A percentile compares a stretch with the other conserved stretches of the same genome.
Evolutionary conservation across 768 basidiomycete species (phyloP).

Genomic region (Cystoderma amianthinum): DNA sequence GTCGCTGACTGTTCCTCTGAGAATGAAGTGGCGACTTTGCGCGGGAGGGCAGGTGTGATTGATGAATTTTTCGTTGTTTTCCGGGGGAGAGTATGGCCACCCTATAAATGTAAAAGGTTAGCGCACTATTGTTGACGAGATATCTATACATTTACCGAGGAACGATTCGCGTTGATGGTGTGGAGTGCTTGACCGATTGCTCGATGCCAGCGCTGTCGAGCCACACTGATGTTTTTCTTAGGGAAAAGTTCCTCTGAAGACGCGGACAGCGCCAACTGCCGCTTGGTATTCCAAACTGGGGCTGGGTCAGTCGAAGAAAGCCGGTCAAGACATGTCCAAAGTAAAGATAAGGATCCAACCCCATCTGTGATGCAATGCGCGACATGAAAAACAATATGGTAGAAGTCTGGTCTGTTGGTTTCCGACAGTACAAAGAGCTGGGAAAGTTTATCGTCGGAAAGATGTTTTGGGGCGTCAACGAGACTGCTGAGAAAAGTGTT

Average conservation of each 20-base stretch:
- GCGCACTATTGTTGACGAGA: no score
- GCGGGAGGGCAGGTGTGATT: constrained; percentile 27
- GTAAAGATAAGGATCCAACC: constrained; percentile 29
- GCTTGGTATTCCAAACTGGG: constrained; percentile 18
- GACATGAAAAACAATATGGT: constrained; percentile 35
- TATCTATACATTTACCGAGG: no score
- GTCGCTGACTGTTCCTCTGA: constrained; percentile 19
- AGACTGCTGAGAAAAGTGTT: constrained; percentile 16
- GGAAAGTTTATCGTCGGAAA: constrained; percentile 35
- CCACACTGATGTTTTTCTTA: constrained; percentile 17
- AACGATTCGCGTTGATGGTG: constrained; percentile 25
- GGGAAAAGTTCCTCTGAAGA: constrained; percentile 32
- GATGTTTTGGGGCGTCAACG: constrained; percentile 23
- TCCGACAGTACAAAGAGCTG: constrained; percentile 34
- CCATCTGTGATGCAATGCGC: constrained; percentile 50
- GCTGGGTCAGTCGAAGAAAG: constrained; percentile 16
- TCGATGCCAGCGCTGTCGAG: constrained; percentile 36
- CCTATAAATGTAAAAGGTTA: no score
- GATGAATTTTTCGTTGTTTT: constrained; percentile 25
- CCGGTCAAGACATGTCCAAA: constrained; percentile 37
- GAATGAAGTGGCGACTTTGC: constrained; percentile 7
- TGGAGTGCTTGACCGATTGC: constrained; percentile 23
- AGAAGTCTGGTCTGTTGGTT: constrained; percentile 22
- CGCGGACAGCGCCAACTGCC: constrained; percentile 32
- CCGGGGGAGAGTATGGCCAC: constrained; percentile 50